A percentile compares a stretch with the other conserved stretches of the same genome.
Conservation (phyloP, 495 filamentous ascomycete genomes). For the Paragyromitra xinjiangensis region DNA sequence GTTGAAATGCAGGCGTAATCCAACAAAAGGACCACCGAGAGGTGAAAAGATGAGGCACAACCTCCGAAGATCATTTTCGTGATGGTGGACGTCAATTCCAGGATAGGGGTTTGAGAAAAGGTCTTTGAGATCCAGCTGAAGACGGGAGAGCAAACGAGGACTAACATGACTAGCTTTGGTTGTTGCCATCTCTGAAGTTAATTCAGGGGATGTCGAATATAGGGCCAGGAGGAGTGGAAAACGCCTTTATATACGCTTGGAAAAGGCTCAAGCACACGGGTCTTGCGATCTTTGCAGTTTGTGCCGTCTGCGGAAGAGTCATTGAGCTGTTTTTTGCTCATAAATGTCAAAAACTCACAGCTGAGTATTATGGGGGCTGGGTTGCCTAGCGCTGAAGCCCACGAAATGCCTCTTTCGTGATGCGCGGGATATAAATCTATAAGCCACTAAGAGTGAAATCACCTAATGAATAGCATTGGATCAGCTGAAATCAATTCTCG, state of each 20-base stretch:
- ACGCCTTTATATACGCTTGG: conserved; percentile 24
- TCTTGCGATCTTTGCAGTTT: neutral
- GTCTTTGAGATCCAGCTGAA: conserved; percentile 35
- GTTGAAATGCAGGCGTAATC: conserved; percentile 39
- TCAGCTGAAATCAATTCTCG: neutral
- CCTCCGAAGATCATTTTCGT: conserved; percentile 10
- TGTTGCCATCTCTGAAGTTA: conserved; percentile 6
- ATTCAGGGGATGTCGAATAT: conserved; percentile 2
- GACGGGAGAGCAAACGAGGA: conserved; percentile 30
- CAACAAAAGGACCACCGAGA: conserved; percentile 32
- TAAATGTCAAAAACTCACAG: neutral
- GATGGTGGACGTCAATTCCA: conserved; percentile 21
- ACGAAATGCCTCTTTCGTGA: neutral
- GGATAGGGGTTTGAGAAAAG: conserved; percentile 41
- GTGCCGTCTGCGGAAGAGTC: neutral
- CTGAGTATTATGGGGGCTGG: neutral
- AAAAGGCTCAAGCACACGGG: neutral
- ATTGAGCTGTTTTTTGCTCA: neutral
- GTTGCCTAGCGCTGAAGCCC: neutral
- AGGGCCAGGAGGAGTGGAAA: neutral
- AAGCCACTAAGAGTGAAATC: too few species aligned
- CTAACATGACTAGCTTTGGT: neutral
- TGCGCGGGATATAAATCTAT: neutral
- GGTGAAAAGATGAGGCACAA: conserved; percentile 41
- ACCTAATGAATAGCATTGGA: neutral